These are phyloP conservation scores for Syzygium jambos DNA, from an alignment of 345 rosid genomes.

Conservation along the genomic window DNA sequence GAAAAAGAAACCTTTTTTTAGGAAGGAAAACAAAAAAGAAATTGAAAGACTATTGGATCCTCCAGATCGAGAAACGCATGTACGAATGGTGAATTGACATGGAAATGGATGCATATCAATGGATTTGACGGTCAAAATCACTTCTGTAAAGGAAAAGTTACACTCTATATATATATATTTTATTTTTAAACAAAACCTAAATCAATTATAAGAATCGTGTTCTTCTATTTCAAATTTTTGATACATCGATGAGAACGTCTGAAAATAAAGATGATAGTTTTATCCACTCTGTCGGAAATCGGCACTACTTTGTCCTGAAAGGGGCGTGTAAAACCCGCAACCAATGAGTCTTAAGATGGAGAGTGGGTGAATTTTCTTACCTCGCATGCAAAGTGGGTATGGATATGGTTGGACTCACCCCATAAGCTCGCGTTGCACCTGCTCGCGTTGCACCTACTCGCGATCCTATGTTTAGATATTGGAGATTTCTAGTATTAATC, in stretches of 20 bases:
- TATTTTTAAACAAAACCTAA: not conserved
- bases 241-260: fast-evolving
- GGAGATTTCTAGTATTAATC: no score
- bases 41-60: not conserved
- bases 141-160: not conserved
- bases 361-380: no score
- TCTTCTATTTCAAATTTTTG: not conserved
- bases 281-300: not conserved
- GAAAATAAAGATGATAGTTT: not conserved
- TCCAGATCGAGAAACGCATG: not conserved
- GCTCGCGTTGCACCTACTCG: no score
- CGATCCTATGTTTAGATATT: no score
- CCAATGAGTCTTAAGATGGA: no score
- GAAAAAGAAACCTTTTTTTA: not conserved
- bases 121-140: not conserved
- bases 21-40: not conserved
- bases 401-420: not conserved
- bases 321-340: not conserved
- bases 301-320: no score
- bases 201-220: not conserved
- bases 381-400: not conserved
- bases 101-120: not conserved
- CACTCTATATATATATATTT: not conserved
- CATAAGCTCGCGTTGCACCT: no score
- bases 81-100: not conserved